These are phyloP conservation scores for Clausena lansium DNA, from an alignment of 345 rosid genomes.

Conservation along the genomic window DNA sequence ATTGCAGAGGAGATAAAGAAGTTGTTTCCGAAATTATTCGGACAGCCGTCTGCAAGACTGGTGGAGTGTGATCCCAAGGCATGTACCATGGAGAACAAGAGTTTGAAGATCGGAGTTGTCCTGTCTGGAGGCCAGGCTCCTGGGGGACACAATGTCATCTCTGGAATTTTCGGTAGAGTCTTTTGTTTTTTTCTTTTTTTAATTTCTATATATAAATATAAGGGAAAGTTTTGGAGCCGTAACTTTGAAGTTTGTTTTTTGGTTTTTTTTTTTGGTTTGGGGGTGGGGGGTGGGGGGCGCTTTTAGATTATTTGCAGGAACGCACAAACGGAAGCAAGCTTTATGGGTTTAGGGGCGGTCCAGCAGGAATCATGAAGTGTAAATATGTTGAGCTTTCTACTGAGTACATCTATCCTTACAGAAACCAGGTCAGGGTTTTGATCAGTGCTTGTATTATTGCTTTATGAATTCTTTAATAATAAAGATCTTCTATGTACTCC, in stretches of 20 bases:
- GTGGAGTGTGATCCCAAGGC: conserved; percentile 12
- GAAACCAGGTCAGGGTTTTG: conserved; percentile 24
- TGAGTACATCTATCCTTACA: conserved; percentile 16
- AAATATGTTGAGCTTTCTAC: conserved; percentile 20
- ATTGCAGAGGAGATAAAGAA: conserved; percentile 36
- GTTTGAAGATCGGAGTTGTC: conserved; percentile 40
- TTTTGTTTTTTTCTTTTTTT: neutral
- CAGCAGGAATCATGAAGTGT: conserved; percentile 29
- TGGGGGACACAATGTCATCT: conserved; percentile 47
- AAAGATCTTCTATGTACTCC: neutral
- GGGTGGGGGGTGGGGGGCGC: neutral
- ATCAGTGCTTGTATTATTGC: neutral
- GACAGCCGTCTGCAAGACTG: conserved; percentile 37
- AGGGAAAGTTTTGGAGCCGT: too few relatives aligned
- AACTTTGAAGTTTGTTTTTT: neutral
- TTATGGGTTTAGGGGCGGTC: conserved; percentile 23
- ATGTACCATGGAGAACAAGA: conserved; percentile 12
- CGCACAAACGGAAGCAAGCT: conserved; percentile 18
- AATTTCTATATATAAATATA: too few relatives aligned
- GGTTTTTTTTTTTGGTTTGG: neutral
- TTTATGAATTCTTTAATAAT: too few relatives aligned
- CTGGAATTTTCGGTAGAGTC: conserved; percentile 39
- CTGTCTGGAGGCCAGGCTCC: conserved; percentile 49
- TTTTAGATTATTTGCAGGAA: conserved; percentile 31
- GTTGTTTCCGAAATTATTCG: conserved; percentile 37